A percentile compares a stretch with the other conserved stretches of the same genome.
phyloP scores from a whole-genome alignment of 352 stramenopile genomes.

The Phytophthora ramorum region DNA sequence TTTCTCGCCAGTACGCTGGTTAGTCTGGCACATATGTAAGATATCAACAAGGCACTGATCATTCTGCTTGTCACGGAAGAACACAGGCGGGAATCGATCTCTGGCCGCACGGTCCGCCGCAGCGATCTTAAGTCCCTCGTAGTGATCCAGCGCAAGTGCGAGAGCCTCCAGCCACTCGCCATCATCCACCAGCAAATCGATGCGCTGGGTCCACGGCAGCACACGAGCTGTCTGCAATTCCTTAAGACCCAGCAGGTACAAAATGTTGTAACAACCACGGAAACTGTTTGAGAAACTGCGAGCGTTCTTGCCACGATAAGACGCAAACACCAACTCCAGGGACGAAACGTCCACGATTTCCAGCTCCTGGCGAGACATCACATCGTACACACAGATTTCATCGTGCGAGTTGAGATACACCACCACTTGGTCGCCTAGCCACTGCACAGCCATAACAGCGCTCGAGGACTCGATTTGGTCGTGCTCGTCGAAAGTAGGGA shows the following conservation, averaged over 20 bases:
- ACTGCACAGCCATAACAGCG: conserved; percentile 95
- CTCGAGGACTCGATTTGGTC: conserved; percentile 91
- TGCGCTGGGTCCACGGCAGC: conserved; percentile 92
- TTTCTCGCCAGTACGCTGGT: conserved; percentile 88
- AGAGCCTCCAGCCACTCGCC: conserved; percentile 98
- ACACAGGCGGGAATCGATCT: conserved; percentile 87
- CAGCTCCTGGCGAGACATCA: conserved; percentile 95
- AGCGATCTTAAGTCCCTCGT: conserved; percentile 91
- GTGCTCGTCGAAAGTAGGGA: conserved; percentile 95
- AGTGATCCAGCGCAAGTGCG: conserved; percentile 95
- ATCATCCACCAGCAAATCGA: conserved; percentile 95
- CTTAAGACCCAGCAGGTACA: conserved; percentile 94
- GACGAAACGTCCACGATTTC: conserved; percentile 95
- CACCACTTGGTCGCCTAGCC: conserved; percentile 95
- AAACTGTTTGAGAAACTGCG: conserved; percentile 91
- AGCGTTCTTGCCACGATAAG: conserved; percentile 85
- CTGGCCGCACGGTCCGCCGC: conserved; percentile 81
- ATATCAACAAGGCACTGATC: conserved; percentile 91
- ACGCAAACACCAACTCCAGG: conserved; percentile 95
- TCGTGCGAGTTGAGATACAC: conserved; percentile 95
- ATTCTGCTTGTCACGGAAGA: conserved; percentile 91
- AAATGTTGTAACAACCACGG: conserved; percentile 92
- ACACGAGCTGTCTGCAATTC: conserved; percentile 93
- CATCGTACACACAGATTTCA: conserved; percentile 97
- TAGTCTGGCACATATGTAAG: conserved; percentile 91